phyloP scores from a whole-genome alignment of 225 moss, liverwort and hornwort genomes.

The Takakia lepidozioides region DNA sequence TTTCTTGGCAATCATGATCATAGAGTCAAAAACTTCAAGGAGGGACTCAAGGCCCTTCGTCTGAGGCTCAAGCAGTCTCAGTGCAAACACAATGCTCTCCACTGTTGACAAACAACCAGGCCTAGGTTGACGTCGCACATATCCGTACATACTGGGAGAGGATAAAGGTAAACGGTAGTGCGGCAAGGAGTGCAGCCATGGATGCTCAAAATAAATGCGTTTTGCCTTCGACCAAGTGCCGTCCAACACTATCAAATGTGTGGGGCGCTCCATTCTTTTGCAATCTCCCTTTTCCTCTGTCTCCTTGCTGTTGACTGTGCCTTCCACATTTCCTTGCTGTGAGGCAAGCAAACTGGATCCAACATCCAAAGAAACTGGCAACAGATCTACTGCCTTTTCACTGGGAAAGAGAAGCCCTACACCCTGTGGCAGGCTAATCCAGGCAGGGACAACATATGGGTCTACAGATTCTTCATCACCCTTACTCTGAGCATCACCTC shows the following conservation, averaged over 20 bases:
- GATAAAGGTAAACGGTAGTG: slow-evolving; percentile 66
- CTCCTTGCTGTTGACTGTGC: too few species aligned
- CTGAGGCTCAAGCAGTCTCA: slow-evolving; percentile 65
- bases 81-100: slow-evolving; percentile 81
- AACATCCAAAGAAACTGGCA: slow-evolving; percentile 12
- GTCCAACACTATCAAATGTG: slow-evolving; percentile 79
- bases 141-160: slow-evolving; percentile 64
- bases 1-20: slow-evolving; percentile 71
- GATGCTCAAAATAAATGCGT: slow-evolving; percentile 75
- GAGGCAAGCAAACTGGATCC: not conserved
- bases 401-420: slow-evolving; percentile 79
- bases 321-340: too few species aligned
- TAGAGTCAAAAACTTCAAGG: slow-evolving; percentile 65
- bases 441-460: slow-evolving; percentile 22
- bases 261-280: slow-evolving; percentile 17
- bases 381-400: slow-evolving; percentile 63
- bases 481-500: slow-evolving; percentile 4
- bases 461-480: slow-evolving; percentile 1
- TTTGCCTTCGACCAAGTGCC: slow-evolving; percentile 96
- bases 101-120: slow-evolving; percentile 79
- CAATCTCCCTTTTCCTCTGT: slow-evolving; percentile 9
- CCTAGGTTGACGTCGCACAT: slow-evolving; percentile 73
- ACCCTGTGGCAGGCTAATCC: slow-evolving; percentile 52
- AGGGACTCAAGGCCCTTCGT: slow-evolving; percentile 58
- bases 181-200: slow-evolving; percentile 68